phyloP scores from a whole-genome alignment of 1,284 basidiomycete species.

The Porodaedalea pini region DNA sequence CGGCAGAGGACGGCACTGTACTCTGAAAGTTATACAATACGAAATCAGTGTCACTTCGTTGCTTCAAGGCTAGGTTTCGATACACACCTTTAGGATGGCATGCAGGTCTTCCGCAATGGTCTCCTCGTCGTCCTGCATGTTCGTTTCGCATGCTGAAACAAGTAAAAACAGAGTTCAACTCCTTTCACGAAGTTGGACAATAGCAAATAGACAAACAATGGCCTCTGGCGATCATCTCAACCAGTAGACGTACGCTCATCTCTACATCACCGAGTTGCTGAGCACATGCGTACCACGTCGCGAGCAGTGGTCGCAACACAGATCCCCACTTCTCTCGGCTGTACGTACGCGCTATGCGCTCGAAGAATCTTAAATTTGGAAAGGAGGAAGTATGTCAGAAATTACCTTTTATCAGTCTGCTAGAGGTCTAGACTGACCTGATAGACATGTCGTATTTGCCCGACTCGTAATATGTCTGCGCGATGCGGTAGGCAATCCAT shows the following conservation, averaged over 20 bases:
- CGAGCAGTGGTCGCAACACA: constrained; percentile 68
- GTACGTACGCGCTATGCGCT: constrained; percentile 82
- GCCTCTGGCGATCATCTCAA: constrained; percentile 74
- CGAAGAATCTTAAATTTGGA: constrained; percentile 93
- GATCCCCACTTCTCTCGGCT: constrained; percentile 67
- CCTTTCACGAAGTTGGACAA: background rate
- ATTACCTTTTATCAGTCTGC: background rate
- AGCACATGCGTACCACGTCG: constrained; percentile 77
- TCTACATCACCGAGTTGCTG: constrained; percentile 73
- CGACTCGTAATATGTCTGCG: constrained; percentile 73
- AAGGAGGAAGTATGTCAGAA: background rate
- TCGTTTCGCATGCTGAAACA: constrained; percentile 29
- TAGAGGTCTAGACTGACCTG: constrained; percentile 42
- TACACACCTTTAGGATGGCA: constrained; percentile 61
- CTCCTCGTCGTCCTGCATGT: constrained; percentile 32
- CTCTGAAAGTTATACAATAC: constrained; percentile 43
- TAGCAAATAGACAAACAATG: background rate
- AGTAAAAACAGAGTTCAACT: constrained; percentile 11
- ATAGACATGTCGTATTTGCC: constrained; percentile 82
- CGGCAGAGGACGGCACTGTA: constrained; percentile 59
- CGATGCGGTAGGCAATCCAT: constrained; percentile 84
- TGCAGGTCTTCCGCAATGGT: constrained; percentile 62
- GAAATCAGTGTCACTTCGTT: background rate
- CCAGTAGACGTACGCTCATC: constrained; percentile 62
- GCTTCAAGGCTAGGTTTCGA: background rate